Conservation (phyloP, 2,329 filamentous ascomycete species). For the Neoscytalidium dimidiatum region DNA sequence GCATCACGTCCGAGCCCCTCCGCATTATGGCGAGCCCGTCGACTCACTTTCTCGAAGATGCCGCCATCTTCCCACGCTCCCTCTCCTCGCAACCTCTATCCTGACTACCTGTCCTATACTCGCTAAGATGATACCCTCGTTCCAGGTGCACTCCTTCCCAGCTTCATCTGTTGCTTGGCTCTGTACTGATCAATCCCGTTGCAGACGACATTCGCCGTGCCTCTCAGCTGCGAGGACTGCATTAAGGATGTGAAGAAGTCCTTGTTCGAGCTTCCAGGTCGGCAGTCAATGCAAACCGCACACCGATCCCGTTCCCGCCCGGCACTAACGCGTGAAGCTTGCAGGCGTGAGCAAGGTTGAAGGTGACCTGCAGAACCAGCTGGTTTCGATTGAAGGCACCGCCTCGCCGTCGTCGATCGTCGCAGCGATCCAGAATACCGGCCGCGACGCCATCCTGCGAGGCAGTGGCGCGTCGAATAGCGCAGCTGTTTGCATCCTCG, state of each 20-base stretch:
- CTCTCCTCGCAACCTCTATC: not conserved
- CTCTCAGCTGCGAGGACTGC: constrained; percentile 87
- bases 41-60: constrained; percentile 19
- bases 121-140: constrained; percentile 23
- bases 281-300: constrained; percentile 14
- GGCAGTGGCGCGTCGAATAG: constrained; percentile 85
- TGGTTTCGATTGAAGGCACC: constrained; percentile 85
- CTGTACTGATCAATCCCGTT: not conserved
- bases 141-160: constrained; percentile 28
- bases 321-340: not conserved
- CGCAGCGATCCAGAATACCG: constrained; percentile 82
- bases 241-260: constrained; percentile 82
- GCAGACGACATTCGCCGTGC: constrained; percentile 92
- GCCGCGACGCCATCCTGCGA: constrained; percentile 89
- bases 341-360: constrained; percentile 80
- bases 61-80: not conserved
- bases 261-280: constrained; percentile 71
- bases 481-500: constrained; percentile 92
- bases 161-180: not conserved
- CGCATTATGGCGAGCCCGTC: constrained; percentile 8
- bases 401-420: constrained; percentile 89
- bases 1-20: constrained; percentile 13
- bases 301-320: constrained; percentile 4
- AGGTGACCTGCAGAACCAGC: constrained; percentile 77
- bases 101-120: not conserved